Evolutionary conservation across 1,284 basidiomycete genomes (phyloP).

Genomic region (Ceratobasidium sp.): DNA sequence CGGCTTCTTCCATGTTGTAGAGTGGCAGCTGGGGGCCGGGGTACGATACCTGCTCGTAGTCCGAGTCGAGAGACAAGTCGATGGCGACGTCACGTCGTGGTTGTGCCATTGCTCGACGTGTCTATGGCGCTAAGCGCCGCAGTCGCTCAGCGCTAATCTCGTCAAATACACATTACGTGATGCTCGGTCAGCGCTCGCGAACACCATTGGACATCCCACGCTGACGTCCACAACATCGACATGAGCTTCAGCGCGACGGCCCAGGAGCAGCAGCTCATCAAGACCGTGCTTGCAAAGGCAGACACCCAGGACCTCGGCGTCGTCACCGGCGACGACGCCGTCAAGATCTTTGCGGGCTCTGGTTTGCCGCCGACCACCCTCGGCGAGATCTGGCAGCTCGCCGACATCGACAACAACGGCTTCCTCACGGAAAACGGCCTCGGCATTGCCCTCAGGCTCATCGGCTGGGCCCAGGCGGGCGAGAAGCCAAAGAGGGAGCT

Average conservation of each 20-base stretch:
- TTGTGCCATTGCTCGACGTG: constrained; percentile 35
- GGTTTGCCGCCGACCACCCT: constrained; percentile 80
- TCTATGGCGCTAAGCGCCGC: constrained; percentile 21
- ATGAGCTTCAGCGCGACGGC: constrained; percentile 70
- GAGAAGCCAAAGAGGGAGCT: constrained; percentile 72
- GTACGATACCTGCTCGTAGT: constrained; percentile 34
- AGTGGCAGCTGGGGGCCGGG: constrained; percentile 17
- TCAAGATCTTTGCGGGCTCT: constrained; percentile 81
- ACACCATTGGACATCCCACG: constrained; percentile 27
- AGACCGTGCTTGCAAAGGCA: constrained; percentile 72
- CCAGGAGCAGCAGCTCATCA: constrained; percentile 72
- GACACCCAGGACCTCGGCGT: constrained; percentile 83
- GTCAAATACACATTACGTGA: background rate
- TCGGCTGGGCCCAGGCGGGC: constrained; percentile 93
- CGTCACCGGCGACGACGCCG: constrained; percentile 85
- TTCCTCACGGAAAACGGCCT: constrained; percentile 89
- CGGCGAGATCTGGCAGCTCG: constrained; percentile 93
- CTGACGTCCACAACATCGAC: constrained; percentile 11
- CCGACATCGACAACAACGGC: constrained; percentile 93
- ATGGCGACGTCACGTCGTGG: constrained; percentile 30
- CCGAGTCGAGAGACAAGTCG: constrained; percentile 23
- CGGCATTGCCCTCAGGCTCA: constrained; percentile 86
- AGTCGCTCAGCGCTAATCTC: constrained; percentile 19
- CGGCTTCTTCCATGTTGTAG: constrained; percentile 1
- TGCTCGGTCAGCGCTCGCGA: background rate